A percentile compares a stretch with the other conserved stretches of the same genome.
Conservation (phyloP, 768 basidiomycete genomes). For the Boletus rex-veris region DNA sequence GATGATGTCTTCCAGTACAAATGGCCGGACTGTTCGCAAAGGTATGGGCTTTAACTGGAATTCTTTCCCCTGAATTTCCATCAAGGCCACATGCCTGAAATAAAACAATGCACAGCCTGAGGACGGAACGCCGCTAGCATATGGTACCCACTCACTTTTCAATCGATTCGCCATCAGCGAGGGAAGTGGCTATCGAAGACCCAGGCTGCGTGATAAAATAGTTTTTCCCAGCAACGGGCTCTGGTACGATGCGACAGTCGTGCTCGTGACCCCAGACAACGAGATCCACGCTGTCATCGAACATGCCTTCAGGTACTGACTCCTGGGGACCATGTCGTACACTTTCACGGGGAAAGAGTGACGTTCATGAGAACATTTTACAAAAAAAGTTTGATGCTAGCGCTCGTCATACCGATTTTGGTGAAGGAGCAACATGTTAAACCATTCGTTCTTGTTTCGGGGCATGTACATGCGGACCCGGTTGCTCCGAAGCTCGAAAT, state of each 20-base stretch:
- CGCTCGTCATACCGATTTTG: slow-evolving; percentile 75
- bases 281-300: slow-evolving; percentile 90
- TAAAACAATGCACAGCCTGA: background rate
- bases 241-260: slow-evolving; percentile 90
- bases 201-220: slow-evolving; percentile 96
- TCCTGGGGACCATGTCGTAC: slow-evolving; percentile 95
- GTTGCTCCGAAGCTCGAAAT: slow-evolving; percentile 91
- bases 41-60: slow-evolving; percentile 84
- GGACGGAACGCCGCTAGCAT: background rate
- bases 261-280: slow-evolving; percentile 99
- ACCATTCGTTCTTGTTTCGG: slow-evolving; percentile 86
- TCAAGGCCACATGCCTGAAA: slow-evolving; percentile 82
- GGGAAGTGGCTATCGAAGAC: slow-evolving; percentile 89
- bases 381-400: background rate
- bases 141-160: slow-evolving; percentile 61
- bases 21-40: slow-evolving; percentile 89
- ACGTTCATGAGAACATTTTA: slow-evolving; percentile 10
- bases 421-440: slow-evolving; percentile 90
- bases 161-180: slow-evolving; percentile 89
- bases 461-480: slow-evolving; percentile 98
- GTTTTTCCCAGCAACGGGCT: slow-evolving; percentile 84
- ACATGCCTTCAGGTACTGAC: slow-evolving; percentile 94
- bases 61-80: slow-evolving; percentile 84
- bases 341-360: slow-evolving; percentile 38
- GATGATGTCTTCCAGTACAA: slow-evolving; percentile 80